Evolutionary conservation across 1,284 basidiomycete species (phyloP).

Genomic region (Vanrija sp.): DNA sequence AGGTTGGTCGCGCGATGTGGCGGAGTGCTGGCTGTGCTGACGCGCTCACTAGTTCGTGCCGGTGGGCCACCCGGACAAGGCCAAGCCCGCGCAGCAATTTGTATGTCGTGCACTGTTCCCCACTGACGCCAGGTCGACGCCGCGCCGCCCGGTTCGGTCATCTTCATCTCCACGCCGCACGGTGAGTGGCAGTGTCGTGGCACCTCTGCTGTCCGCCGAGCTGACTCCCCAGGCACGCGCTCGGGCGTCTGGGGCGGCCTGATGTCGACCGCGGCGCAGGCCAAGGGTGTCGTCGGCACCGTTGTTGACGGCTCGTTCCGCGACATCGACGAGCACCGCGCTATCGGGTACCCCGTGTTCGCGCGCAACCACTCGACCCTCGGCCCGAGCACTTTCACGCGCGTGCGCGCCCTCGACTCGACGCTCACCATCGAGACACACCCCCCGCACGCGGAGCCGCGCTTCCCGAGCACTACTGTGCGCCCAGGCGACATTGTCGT

Average conservation of each 20-base stretch:
- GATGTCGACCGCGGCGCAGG: conserved; percentile 51
- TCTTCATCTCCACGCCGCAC: conserved; percentile 73
- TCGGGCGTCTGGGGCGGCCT: conserved; percentile 49
- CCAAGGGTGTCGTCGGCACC: conserved; percentile 45
- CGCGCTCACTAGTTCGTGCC: conserved; percentile 60
- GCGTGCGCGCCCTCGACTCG: conserved; percentile 72
- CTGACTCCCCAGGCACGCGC: conserved; percentile 22
- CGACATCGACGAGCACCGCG: conserved; percentile 50
- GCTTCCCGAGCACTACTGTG: conserved; percentile 56
- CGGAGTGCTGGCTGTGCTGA: conserved; percentile 3
- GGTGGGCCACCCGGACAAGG: conserved; percentile 59
- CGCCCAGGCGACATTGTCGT: conserved; percentile 77
- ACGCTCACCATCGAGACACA: conserved; percentile 60
- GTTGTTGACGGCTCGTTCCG: conserved; percentile 52
- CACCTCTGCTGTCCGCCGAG: neutral
- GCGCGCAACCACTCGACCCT: conserved; percentile 50
- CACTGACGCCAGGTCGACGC: conserved; percentile 58
- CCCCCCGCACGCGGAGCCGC: conserved; percentile 9
- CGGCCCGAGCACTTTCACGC: conserved; percentile 82
- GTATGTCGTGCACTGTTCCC: conserved; percentile 35
- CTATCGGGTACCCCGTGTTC: conserved; percentile 44
- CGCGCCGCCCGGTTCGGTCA: conserved; percentile 61
- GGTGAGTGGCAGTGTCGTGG: conserved; percentile 51
- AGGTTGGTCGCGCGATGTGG: conserved; percentile 41
- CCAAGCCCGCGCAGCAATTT: conserved; percentile 70